Evolutionary conservation across 2,329 filamentous ascomycete species (phyloP).

Genomic region (Hypomyces rosellus): DNA sequence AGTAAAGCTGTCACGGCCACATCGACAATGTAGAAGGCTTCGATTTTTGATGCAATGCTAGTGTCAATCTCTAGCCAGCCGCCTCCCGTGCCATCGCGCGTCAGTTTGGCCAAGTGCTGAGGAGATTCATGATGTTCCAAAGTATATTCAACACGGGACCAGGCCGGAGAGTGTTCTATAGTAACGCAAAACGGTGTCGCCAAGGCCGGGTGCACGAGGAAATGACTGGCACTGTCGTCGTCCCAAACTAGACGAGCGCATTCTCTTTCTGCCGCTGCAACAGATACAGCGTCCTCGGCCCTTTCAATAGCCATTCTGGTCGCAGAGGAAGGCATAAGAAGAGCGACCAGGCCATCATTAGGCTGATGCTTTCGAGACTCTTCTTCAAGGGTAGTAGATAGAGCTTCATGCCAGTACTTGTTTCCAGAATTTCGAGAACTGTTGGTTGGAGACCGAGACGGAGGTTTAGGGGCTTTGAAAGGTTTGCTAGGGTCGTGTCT

Average conservation of each 20-base stretch:
- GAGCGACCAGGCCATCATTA: conserved; percentile 58
- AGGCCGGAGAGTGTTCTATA: conserved; percentile 51
- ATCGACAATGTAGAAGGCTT: conserved; percentile 56
- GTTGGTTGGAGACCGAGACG: conserved; percentile 18
- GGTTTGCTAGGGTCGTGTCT: conserved; percentile 55
- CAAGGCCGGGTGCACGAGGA: conserved; percentile 57
- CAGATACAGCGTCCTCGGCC: conserved; percentile 51
- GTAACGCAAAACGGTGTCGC: conserved; percentile 58
- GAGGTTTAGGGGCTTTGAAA: conserved; percentile 38
- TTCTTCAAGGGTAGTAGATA: conserved; percentile 53
- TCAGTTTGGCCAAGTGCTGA: conserved; percentile 53
- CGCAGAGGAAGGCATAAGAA: conserved; percentile 61
- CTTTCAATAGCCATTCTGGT: conserved; percentile 57
- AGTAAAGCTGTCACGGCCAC: conserved; percentile 55
- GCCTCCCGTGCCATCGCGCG: conserved; percentile 51
- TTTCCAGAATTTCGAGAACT: conserved; percentile 27
- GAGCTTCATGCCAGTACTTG: conserved; percentile 51
- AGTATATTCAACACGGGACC: conserved; percentile 56
- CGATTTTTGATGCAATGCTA: conserved; percentile 51
- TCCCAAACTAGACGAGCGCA: conserved; percentile 68
- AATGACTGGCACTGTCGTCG: conserved; percentile 52
- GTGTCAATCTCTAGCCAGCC: conserved; percentile 59
- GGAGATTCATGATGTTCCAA: conserved; percentile 60
- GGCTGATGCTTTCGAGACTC: conserved; percentile 46
- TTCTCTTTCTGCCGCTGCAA: conserved; percentile 60